These are phyloP conservation scores for Penicillium rolfsii DNA, from an alignment of 2,329 filamentous ascomycete genomes.

Conservation along the genomic window DNA sequence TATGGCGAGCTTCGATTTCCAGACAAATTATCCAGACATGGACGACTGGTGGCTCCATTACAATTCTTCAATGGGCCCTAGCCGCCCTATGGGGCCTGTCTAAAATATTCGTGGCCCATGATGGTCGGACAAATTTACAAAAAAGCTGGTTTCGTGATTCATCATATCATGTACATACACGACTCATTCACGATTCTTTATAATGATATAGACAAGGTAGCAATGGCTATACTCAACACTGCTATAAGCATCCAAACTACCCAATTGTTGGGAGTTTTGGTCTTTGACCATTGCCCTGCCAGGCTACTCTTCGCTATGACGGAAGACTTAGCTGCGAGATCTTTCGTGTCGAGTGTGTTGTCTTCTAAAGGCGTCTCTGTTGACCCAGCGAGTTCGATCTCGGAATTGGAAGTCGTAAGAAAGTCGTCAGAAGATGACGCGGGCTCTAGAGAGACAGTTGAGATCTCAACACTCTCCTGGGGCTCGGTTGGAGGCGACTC, in stretches of 20 bases:
- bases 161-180: neutral
- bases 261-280: neutral
- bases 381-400: neutral
- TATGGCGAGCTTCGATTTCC: slow-evolving; percentile 36
- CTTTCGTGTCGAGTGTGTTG: neutral
- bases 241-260: neutral
- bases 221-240: neutral
- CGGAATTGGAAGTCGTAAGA: neutral
- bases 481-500: neutral
- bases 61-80: slow-evolving; percentile 14
- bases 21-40: slow-evolving; percentile 30
- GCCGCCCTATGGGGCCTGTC: neutral
- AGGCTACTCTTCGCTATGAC: neutral
- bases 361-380: neutral
- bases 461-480: neutral
- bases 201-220: neutral
- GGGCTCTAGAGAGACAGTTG: neutral
- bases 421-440: neutral
- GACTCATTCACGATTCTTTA: neutral
- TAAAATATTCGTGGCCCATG: slow-evolving; percentile 9
- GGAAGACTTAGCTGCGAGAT: neutral
- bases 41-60: slow-evolving; percentile 29
- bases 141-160: neutral
- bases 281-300: neutral
- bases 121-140: neutral